Evolutionary conservation across 257 asterid species (phyloP).

Genomic region (Avicennia marina): DNA sequence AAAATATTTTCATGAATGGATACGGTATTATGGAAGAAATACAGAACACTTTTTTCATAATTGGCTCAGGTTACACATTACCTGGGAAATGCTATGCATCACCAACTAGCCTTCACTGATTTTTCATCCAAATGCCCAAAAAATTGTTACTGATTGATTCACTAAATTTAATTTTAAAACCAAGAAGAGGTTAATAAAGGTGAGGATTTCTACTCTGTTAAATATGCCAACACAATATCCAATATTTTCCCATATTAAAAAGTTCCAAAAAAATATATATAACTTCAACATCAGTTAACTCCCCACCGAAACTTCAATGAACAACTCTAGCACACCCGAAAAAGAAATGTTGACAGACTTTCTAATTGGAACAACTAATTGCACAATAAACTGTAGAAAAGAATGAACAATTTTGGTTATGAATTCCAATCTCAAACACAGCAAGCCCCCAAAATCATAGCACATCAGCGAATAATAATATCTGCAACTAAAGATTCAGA

Average conservation of each 20-base stretch:
- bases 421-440: too few relatives aligned
- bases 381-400: too few relatives aligned
- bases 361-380: too few relatives aligned
- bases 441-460: neutral
- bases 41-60: neutral
- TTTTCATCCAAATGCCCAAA: neutral
- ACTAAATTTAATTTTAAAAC: conserved; percentile 1
- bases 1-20: neutral
- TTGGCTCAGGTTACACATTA: neutral
- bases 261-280: neutral
- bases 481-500: neutral
- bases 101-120: neutral
- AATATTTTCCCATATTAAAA: neutral
- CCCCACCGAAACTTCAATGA: too few relatives aligned
- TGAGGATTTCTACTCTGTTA: neutral
- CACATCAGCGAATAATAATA: neutral
- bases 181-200: neutral
- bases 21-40: neutral
- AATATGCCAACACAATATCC: conserved; percentile 1
- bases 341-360: too few relatives aligned
- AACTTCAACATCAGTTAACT: too few relatives aligned
- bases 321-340: too few relatives aligned
- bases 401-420: too few relatives aligned
- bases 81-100: neutral
- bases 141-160: neutral